Evolutionary conservation across 768 basidiomycete species (phyloP), one percentile per base, ranked within the genome.

Genomic region (Suillus cothurnatus): DNA sequence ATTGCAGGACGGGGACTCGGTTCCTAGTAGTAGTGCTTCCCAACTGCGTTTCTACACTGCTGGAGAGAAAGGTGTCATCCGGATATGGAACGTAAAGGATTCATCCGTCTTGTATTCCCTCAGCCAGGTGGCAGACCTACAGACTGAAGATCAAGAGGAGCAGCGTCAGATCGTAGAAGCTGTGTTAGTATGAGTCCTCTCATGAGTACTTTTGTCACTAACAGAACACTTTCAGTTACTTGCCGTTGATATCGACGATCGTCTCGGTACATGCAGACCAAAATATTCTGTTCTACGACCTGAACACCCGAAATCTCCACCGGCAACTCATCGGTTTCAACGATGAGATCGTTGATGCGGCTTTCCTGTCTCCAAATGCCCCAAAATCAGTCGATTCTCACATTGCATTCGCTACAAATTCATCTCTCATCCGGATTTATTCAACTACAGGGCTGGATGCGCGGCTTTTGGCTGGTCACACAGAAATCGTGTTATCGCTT

Each of bases 371-470:
- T 53, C 61, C 74, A 2, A 70, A 67, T 41, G 64, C 67, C 28
- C 58, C 73, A 19, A 63, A 69, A 47, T 67, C 72, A 28, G 74
- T 73, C 61, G 93, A 95, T 74, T 84, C 88, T 2, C 90, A 93
- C 70, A 79, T 99, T 38, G 97, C 97, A 23, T 82, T 99, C 23
- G 97, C 97, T n/a, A 97, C 97, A 47, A 99, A 99, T 77, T 99
- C 97, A 1, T 93, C 95, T 31, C 85, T 97, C 36, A 92, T 99
- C 68, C 92, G 96, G 28, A 79, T 99, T 3, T 99, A 99, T 78
- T 88, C 90, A 3, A 84, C 88, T 2, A 74, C 84, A 36, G 85
- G 86, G 8, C 84, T 94, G 62, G 93, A 98, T 79, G 91, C 93
- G 2, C 88, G 93, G 28, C 83, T 99, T 7, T 83, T 99, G 38